Base-by-base conservation (phyloP, 192 early-diverging fungal genomes). In the Gorgonomyces haynaldii region DNA sequence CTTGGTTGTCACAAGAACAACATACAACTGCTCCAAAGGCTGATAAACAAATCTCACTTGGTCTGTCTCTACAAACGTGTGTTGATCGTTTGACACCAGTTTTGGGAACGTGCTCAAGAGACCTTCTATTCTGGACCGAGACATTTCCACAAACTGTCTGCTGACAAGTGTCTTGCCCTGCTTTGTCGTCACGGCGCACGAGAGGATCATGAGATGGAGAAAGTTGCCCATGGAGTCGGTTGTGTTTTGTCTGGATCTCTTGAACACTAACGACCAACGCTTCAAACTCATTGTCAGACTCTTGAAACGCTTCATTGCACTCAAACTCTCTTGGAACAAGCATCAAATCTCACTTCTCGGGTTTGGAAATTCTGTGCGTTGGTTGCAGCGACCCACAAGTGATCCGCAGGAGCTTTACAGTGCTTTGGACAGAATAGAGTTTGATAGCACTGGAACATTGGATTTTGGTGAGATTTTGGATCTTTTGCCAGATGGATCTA, bases 21-120 rank as follows among this genome's bases (percentile, higher is more conserved):
- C 80, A 49, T 84, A 98, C 37, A 96, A 81, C 3, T 94, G 85
- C 53, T 95, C 95, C 23, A 98, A 72, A 8, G 92, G 92, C 65
- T 98, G 95, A 70, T 98, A 98, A 31, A 98, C 89, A 65, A 91
- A 98, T 38, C 95, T 87, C 22, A 98, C 87, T 45, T 86, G 69
- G 20, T 98, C 95, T 0, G 95, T 96, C 56, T 98, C 92, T 20
- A 96, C 83, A 19, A 89, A 96, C 20, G 95, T 96, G 58, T 95
- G 91, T 67, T 98, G 92, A 54, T 95, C 82, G 16, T 77, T 79
- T 5, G 81, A 62, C 54, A 95, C 87, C 38, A 98, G 72, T 71
- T 96, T 98, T 36, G 95, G 95, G 52, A 98, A 98, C 42, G 92
- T 91, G 8, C 88, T 88, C 48, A 98, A 64, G 27, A 98, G 70